Evolutionary conservation across 1,139 yeast genomes (phyloP).

Genomic region (Zhuliangozyma parablackwelliae): DNA sequence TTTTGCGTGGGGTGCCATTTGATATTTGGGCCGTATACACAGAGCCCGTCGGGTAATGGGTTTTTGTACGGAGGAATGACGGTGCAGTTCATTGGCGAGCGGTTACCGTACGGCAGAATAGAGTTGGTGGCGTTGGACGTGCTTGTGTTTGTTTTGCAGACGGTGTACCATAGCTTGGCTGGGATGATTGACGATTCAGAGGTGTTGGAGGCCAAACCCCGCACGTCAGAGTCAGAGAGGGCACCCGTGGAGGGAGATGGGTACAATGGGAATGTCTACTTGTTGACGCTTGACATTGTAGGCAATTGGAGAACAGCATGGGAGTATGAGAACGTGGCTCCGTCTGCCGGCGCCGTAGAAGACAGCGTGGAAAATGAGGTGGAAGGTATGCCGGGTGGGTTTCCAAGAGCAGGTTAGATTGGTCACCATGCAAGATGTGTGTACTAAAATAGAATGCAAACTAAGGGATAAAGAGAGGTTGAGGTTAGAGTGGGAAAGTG

Average conservation of each 20-base stretch:
- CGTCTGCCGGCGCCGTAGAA: too few species aligned
- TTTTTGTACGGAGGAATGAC: conserved; percentile 33
- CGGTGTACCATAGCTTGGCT: conserved; percentile 29
- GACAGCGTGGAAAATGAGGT: too few species aligned
- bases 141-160: conserved; percentile 22
- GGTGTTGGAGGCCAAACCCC: conserved; percentile 15
- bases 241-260: conserved; percentile 30
- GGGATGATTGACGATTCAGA: conserved; percentile 30
- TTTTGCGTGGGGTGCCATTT: conserved; percentile 25
- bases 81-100: conserved; percentile 41
- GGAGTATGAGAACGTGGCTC: conserved; percentile 11
- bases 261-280: conserved; percentile 34
- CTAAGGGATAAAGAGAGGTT: too few species aligned
- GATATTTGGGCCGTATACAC: conserved; percentile 22
- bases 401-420: conserved; percentile 2
- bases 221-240: conserved; percentile 7
- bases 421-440: too few species aligned
- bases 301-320: conserved; percentile 19
- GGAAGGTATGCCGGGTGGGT: too few species aligned
- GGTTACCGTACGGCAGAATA: conserved; percentile 21
- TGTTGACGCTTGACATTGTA: conserved; percentile 26
- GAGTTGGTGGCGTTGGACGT: conserved; percentile 28
- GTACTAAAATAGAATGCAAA: too few species aligned
- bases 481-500: too few species aligned
- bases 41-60: conserved; percentile 13